phyloP scores from a whole-genome alignment of 139 green algal species.

The Chlorella sp. region DNA sequence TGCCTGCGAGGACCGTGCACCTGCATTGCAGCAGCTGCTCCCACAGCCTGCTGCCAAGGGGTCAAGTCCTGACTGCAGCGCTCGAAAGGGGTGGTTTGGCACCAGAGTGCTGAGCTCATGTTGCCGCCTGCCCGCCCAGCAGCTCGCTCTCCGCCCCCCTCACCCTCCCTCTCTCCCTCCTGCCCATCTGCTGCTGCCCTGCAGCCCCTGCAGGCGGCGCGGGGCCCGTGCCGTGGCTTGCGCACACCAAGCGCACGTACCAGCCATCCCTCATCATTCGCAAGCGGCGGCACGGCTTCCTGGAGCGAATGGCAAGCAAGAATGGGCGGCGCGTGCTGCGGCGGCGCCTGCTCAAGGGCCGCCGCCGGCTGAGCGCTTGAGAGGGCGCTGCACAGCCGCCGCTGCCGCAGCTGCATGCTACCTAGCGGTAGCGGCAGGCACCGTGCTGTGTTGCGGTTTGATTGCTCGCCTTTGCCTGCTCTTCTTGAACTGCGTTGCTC shows the following conservation, averaged over 20 bases:
- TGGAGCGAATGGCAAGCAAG: slow-evolving; percentile 41
- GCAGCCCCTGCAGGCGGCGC: slow-evolving; percentile 15
- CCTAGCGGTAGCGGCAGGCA: not conserved
- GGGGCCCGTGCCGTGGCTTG: slow-evolving; percentile 12
- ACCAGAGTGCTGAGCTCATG: not conserved
- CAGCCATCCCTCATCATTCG: slow-evolving; percentile 63
- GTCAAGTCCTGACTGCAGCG: too few species aligned
- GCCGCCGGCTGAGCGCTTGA: slow-evolving; percentile 50
- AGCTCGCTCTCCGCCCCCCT: too few species aligned
- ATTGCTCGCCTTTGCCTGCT: not conserved
- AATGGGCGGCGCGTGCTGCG: slow-evolving; percentile 49
- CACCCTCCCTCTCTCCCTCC: not conserved
- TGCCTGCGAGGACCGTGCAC: too few species aligned
- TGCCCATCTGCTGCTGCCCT: not conserved
- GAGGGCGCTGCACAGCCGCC: too few species aligned
- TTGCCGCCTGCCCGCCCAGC: not conserved
- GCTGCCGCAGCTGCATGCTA: not conserved
- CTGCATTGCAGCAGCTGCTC: too few species aligned
- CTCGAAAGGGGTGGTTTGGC: too few species aligned
- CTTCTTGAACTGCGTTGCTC: not conserved
- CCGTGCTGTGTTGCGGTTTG: not conserved
- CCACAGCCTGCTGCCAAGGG: too few species aligned
- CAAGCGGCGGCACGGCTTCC: slow-evolving; percentile 73
- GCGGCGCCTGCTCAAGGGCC: slow-evolving; percentile 39
- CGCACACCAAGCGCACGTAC: slow-evolving; percentile 64